Base-by-base conservation (phyloP, 1,139 yeast species). In the Nakaseomyces glabratus region DNA sequence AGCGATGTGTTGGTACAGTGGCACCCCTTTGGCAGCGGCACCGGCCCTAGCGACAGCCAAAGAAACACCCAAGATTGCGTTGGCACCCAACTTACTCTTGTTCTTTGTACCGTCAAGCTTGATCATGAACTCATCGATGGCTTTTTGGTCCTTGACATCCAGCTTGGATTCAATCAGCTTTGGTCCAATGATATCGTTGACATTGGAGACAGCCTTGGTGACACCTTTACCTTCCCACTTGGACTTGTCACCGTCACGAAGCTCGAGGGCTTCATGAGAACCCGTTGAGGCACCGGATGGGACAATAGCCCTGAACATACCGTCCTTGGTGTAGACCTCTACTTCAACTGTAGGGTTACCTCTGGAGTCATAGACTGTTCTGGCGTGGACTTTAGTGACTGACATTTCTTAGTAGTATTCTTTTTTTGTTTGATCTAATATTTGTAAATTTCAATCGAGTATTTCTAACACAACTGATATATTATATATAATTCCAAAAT, bases 261-360 rank as follows among this genome's bases (percentile, higher is more conserved):
- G 74, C 73, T 86, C 96, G 50, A 84, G 70, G 53, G 95, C 95
- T 72, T 85, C 96, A 65, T 81, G 90, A 63, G 77, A 64, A 73
- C 95, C 95, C 46, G 95, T 85, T 57, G 95, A 84, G 48, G 95
- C 95, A 68, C 95, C 96, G 47, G 95, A 82, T 62, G 96, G 96
- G 45, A 85, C 96, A 58, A 82, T 84, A 51, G 95, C 73, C 66
- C 94, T 79, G 84, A 82, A 82, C 48, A 73, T 60, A 58, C 95
- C 95, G 57, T 78, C 73, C 46, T 69, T 84, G 56, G 95, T 86
- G 72, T 78, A 71, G 52, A 85, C 58, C 58, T 86, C 95, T 51
- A 85, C 95, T 73, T 86, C 95, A 53, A 86, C 95, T 48, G 95
- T 85, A 66, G 96, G 96, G 75, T 85, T 86, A 68, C 95, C 95